These are phyloP conservation scores for Melampsora americana DNA, from an alignment of 1,284 basidiomycete genomes.

Conservation along the genomic window DNA sequence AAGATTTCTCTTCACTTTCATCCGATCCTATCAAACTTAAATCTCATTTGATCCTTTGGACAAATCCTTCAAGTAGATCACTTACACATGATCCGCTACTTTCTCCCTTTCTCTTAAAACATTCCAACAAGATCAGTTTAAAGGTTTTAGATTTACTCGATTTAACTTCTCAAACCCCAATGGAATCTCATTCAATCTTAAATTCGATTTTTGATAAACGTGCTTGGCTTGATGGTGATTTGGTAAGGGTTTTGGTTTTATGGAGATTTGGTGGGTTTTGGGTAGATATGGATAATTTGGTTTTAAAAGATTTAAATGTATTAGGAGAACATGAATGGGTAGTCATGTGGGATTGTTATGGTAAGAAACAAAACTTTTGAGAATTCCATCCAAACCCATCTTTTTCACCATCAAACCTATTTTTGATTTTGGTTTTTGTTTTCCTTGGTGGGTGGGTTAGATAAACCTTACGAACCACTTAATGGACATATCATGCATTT, in stretches of 20 bases:
- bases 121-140: slow-evolving; percentile 68
- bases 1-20: slow-evolving; percentile 60
- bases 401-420: too few relatives aligned
- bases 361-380: slow-evolving; percentile 58
- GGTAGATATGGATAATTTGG: slow-evolving; percentile 90
- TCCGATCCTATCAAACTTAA: slow-evolving; percentile 71
- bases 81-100: slow-evolving; percentile 62
- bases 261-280: slow-evolving; percentile 86
- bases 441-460: too few relatives aligned
- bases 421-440: not conserved
- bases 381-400: too few relatives aligned
- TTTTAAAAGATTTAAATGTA: slow-evolving; percentile 76
- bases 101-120: slow-evolving; percentile 62
- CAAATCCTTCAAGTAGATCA: slow-evolving; percentile 56
- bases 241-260: slow-evolving; percentile 76
- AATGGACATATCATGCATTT: slow-evolving; percentile 94
- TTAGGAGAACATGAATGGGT: slow-evolving; percentile 87
- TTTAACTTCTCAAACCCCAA: slow-evolving; percentile 70
- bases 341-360: slow-evolving; percentile 88
- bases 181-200: slow-evolving; percentile 65
- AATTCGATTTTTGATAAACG: slow-evolving; percentile 63
- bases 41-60: slow-evolving; percentile 67
- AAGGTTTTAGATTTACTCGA: slow-evolving; percentile 65
- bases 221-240: slow-evolving; percentile 90
- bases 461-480: slow-evolving; percentile 77